These are phyloP conservation scores for Porogramme epimiltina DNA, from an alignment of 1,284 basidiomycete genomes.

Conservation along the genomic window DNA sequence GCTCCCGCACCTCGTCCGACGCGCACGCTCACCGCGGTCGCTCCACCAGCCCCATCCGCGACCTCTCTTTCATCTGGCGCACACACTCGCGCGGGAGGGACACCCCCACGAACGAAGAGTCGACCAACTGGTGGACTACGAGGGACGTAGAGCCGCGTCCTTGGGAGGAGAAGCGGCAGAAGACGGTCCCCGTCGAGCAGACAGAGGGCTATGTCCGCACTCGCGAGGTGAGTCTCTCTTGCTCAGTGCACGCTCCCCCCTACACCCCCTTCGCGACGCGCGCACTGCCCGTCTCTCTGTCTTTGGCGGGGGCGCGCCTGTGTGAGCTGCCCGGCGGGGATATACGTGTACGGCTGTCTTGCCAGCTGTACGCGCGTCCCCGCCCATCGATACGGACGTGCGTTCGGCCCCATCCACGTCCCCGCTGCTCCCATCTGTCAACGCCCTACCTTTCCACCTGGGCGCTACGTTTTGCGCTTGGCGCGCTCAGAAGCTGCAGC, in stretches of 20 bases:
- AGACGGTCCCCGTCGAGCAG: constrained; percentile 50
- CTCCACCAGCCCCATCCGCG: constrained; percentile 25
- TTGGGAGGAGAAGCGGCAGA: constrained; percentile 33
- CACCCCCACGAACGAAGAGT: constrained; percentile 25
- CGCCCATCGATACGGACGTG: no score
- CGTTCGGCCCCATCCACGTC: no score
- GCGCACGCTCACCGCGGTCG: constrained; percentile 12
- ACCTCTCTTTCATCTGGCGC: constrained; percentile 23
- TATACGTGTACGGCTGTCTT: no score
- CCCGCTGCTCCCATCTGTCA: no score
- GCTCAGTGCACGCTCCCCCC: background rate
- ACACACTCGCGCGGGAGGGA: constrained; percentile 3
- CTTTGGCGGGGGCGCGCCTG: no score
- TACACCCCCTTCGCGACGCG: background rate
- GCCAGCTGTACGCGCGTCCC: no score
- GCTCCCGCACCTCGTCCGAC: constrained; percentile 15
- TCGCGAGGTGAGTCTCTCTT: constrained; percentile 40
- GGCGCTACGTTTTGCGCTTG: no score
- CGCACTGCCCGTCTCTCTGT: background rate
- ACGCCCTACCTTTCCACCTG: no score
- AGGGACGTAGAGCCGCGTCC: constrained; percentile 29
- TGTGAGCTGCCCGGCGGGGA: no score
- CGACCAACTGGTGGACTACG: constrained; percentile 35
- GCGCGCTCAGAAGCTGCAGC: no score
- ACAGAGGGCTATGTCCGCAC: constrained; percentile 50